phyloP scores from a whole-genome alignment of 2,329 filamentous ascomycete genomes.

The Aaosphaeria pasadenensis region DNA sequence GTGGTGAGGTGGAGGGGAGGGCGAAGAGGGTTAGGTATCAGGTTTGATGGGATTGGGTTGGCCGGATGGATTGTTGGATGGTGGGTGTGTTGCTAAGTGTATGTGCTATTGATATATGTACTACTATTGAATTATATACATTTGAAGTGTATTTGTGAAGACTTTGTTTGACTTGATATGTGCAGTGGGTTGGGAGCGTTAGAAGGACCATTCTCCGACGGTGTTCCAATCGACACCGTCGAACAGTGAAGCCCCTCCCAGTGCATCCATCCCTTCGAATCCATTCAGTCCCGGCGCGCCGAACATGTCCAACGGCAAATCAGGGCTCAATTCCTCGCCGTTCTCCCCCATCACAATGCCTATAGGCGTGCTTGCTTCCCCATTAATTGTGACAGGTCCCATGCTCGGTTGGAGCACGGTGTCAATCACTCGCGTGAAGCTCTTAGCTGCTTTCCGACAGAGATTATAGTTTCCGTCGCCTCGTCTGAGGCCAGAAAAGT shows the following conservation, averaged over 20 bases:
- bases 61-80: too few species aligned
- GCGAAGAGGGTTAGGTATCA: not conserved
- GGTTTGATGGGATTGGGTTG: not conserved
- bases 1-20: not conserved
- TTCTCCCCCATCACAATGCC: not conserved
- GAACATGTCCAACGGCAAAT: slow-evolving; percentile 19
- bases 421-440: slow-evolving; percentile 30
- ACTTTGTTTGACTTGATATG: too few species aligned
- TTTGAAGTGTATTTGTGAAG: too few species aligned
- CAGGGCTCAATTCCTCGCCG: slow-evolving; percentile 9
- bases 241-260: slow-evolving; percentile 11
- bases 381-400: slow-evolving; percentile 10
- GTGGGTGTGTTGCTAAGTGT: too few species aligned
- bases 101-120: too few species aligned
- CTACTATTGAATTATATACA: too few species aligned
- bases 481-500: slow-evolving; percentile 25
- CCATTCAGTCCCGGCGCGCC: slow-evolving; percentile 24
- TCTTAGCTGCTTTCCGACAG: slow-evolving; percentile 26
- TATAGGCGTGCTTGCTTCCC: not conserved
- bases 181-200: not conserved
- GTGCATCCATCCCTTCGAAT: slow-evolving; percentile 24
- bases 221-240: slow-evolving; percentile 21
- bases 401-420: slow-evolving; percentile 22
- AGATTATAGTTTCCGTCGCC: slow-evolving; percentile 34
- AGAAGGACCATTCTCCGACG: slow-evolving; percentile 24